phyloP scores from a whole-genome alignment of 305 asterid genomes.

The Fraxinus latifolia region DNA sequence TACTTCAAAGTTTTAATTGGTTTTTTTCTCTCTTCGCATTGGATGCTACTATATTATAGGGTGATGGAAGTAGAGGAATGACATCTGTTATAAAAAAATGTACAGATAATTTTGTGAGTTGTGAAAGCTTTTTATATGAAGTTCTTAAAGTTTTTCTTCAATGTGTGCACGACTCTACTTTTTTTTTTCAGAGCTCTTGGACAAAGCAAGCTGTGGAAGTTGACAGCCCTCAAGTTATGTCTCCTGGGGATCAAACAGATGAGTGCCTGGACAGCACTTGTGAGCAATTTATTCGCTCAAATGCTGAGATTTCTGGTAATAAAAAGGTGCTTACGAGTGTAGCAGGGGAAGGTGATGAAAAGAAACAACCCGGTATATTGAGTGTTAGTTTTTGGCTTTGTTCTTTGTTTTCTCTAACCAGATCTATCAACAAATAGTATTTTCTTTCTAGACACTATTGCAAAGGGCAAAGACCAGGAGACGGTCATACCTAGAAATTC shows the following conservation, averaged over 20 bases:
- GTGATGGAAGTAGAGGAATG: neutral
- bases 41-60: neutral
- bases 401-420: slow-evolving; percentile 1
- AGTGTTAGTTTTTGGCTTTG: neutral
- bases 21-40: neutral
- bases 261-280: slow-evolving; percentile 60
- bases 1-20: neutral
- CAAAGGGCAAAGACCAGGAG: slow-evolving; percentile 34
- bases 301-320: slow-evolving; percentile 46
- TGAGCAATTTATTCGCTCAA: slow-evolving; percentile 60
- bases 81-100: neutral
- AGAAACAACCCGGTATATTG: slow-evolving; percentile 36
- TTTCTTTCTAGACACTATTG: slow-evolving; percentile 36
- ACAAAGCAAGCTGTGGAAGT: slow-evolving; percentile 66
- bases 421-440: slow-evolving; percentile 14
- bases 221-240: slow-evolving; percentile 55
- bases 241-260: slow-evolving; percentile 50
- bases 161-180: neutral
- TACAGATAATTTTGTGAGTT: neutral
- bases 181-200: slow-evolving; percentile 68
- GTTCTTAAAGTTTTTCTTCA: neutral
- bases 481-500: slow-evolving; percentile 31
- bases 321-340: slow-evolving; percentile 32
- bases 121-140: neutral
- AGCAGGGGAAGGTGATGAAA: slow-evolving; percentile 41